These are phyloP conservation scores for Acanthamoeba comandoni DNA, from an alignment of 208 protist species.

Conservation along the genomic window DNA sequence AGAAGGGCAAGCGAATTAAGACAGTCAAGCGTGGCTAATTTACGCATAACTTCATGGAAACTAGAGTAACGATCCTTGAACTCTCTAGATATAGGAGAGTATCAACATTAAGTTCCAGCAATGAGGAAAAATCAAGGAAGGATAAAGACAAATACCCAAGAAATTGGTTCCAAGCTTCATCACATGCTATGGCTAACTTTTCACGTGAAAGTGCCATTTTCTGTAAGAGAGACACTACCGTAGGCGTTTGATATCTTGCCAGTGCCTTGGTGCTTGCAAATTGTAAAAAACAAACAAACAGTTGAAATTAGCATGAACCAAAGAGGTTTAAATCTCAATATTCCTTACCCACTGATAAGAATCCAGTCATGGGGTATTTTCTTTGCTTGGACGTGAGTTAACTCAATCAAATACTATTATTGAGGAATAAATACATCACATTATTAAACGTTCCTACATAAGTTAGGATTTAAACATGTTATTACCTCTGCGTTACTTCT, in stretches of 20 bases:
- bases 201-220: slow-evolving; percentile 53
- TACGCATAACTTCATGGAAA: slow-evolving; percentile 61
- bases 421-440: not conserved
- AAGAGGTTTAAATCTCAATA: not conserved
- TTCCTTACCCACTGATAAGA: slow-evolving; percentile 39
- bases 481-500: slow-evolving; percentile 58
- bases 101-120: not conserved
- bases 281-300: slow-evolving; percentile 3
- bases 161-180: slow-evolving; percentile 68
- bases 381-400: slow-evolving; percentile 33
- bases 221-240: slow-evolving; percentile 8
- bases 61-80: slow-evolving; percentile 74
- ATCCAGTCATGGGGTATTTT: slow-evolving; percentile 71
- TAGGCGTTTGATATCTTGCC: slow-evolving; percentile 55
- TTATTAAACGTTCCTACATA: slow-evolving; percentile 3
- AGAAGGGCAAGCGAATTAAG: slow-evolving; percentile 77
- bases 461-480: not conserved
- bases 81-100: slow-evolving; percentile 49
- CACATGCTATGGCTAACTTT: slow-evolving; percentile 57
- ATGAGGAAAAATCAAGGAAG: not conserved
- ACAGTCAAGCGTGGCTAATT: slow-evolving; percentile 78
- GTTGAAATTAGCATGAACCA: no score
- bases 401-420: slow-evolving; percentile 59
- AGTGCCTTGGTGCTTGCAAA: slow-evolving; percentile 25
- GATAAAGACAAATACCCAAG: slow-evolving; percentile 52